A percentile compares a stretch with the other conserved stretches of the same genome.
These are phyloP conservation scores for Lotus japonicus DNA, from an alignment of 306 rosid species.

Conservation along the genomic window DNA sequence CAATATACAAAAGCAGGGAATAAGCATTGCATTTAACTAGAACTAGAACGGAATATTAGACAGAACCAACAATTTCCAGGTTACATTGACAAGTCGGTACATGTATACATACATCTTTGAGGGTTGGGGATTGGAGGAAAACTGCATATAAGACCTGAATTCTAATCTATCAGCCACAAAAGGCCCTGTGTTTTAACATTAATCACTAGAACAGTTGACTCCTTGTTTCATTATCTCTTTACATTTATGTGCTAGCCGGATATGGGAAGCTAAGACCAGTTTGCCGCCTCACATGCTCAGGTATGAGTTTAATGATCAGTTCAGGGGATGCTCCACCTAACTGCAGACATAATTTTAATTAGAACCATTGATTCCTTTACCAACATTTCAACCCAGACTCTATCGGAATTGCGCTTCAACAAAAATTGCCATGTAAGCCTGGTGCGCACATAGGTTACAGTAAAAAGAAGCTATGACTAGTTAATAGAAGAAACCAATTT, in stretches of 20 bases:
- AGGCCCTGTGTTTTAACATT: constrained; percentile 34
- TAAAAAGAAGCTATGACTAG: too few relatives aligned
- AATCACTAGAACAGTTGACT: constrained; percentile 32
- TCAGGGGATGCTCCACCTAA: constrained; percentile 69
- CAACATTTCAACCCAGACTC: too few relatives aligned
- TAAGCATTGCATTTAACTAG: constrained; percentile 24
- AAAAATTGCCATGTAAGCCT: too few relatives aligned
- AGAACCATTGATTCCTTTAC: too few relatives aligned
- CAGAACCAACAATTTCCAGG: constrained; percentile 38
- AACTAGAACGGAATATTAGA: constrained; percentile 42
- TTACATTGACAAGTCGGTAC: constrained; percentile 47
- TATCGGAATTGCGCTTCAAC: not conserved
- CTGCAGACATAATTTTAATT: constrained; percentile 31
- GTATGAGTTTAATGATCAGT: constrained; percentile 70
- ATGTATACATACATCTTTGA: constrained; percentile 40
- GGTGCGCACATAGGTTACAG: too few relatives aligned
- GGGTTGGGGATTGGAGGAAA: constrained; percentile 27
- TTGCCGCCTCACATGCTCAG: constrained; percentile 79
- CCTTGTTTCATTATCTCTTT: constrained; percentile 34
- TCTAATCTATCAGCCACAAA: constrained; percentile 41
- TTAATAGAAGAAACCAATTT: constrained; percentile 4
- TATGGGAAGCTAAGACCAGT: constrained; percentile 41
- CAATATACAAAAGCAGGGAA: constrained; percentile 34
- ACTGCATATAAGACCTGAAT: constrained; percentile 43
- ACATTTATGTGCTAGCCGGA: constrained; percentile 50